Base-by-base conservation (phyloP, 805 yeast genomes). In the Metschnikowia henanensis region DNA sequence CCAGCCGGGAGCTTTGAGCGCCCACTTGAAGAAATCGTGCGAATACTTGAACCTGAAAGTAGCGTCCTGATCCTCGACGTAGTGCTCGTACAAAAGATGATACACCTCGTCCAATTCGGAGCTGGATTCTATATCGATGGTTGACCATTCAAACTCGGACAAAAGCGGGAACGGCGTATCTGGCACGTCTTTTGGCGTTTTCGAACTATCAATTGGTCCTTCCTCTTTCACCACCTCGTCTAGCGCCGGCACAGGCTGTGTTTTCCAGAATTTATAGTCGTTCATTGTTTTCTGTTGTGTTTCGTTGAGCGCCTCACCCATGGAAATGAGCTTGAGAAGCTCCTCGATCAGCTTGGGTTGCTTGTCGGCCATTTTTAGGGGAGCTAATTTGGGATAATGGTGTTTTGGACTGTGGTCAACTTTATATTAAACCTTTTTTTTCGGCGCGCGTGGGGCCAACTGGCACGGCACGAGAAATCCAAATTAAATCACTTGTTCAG, bases 231-330 rank as follows among this genome's bases (percentile, higher is more conserved):
- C 73, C 34, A 70, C 62, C 57, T 84, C 94, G 59, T 87, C 87
- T 50, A 91, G 81, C 23, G 73, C 73, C 7, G 90, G 78, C 17
- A 94, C 98, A 0, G 99, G 99, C 67, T 94, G 99, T 2, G 99
- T 94, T 59, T 86, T 87, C 99, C 99, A 94, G 68, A 94, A 94
- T 68, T 87, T 88, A 72, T 91, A 88, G 59, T 91, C 95, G 40
- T 86, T 81, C 87, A 90, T 89, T 26, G 59, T 56, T 34, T 60
- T 60, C 55, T 77, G 70, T 61, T 83, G 84, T 25, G 75, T 70
- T 34, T 73, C 81, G n/a, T 73, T 71, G 37, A 82, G 67, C 50
- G 74, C 73, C 49, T 76, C 77, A 28, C 80, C 81, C 70, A 75
- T 62, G 2, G 81, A 72, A 30, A 80, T 63, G 53, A 70, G 71